Evolutionary conservation across 1,284 basidiomycete genomes (phyloP).

Genomic region (Limonomyces culmigenus): DNA sequence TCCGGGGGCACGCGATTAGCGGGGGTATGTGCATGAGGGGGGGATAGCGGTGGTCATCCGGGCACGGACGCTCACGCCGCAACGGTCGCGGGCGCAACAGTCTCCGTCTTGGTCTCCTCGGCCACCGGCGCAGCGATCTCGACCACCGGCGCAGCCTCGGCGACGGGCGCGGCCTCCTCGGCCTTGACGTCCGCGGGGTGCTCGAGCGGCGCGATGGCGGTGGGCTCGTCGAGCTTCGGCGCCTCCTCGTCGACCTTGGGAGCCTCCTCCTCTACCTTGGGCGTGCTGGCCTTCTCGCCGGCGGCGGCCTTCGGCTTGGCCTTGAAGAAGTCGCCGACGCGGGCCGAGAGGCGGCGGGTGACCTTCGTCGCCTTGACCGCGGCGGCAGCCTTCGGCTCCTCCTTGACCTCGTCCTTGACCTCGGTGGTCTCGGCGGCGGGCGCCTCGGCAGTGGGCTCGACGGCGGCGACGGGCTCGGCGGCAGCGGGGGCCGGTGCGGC

Average conservation of each 20-base stretch:
- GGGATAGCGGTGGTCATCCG: too few relatives aligned
- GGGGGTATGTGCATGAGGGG: too few relatives aligned
- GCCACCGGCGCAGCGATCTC: constrained; percentile 19
- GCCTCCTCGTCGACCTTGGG: constrained; percentile 78
- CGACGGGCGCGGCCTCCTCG: constrained; percentile 19
- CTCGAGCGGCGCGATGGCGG: constrained; percentile 60
- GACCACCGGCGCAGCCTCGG: constrained; percentile 19
- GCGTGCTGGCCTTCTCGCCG: too few relatives aligned
- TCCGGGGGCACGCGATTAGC: too few relatives aligned
- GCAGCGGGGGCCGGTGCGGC: constrained; percentile 17
- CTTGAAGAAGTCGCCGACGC: constrained; percentile 68
- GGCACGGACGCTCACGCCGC: too few relatives aligned
- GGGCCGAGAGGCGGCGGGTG: constrained; percentile 58
- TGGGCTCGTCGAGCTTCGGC: constrained; percentile 61
- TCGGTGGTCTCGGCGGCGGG: constrained; percentile 19
- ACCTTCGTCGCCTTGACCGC: constrained; percentile 37
- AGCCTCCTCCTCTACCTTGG: constrained; percentile 20
- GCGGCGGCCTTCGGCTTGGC: constrained; percentile 55
- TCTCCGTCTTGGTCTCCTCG: constrained; percentile 13
- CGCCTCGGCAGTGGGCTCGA: constrained; percentile 11
- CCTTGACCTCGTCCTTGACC: constrained; percentile 14
- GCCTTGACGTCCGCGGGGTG: too few relatives aligned
- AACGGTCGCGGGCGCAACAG: too few relatives aligned
- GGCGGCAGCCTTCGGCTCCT: constrained; percentile 24
- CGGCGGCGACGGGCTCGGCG: constrained; percentile 24